Conservation (phyloP, 177 flowering plant genomes). For the Vitis hybrid region DNA sequence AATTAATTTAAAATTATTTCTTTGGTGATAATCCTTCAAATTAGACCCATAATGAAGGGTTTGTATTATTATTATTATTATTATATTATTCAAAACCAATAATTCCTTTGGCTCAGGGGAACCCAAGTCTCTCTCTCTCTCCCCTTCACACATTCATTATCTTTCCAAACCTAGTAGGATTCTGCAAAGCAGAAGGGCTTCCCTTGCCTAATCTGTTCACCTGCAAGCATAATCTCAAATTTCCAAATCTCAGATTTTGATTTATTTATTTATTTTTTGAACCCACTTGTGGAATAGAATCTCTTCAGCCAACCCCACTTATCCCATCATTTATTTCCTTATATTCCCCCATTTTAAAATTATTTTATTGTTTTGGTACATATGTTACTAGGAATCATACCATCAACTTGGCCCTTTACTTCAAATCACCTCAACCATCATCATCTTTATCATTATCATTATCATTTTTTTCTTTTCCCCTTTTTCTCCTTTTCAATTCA, state of each 20-base stretch:
- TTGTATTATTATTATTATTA: neutral
- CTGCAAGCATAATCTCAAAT: neutral
- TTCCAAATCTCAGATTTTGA: no score
- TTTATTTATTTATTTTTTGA: neutral
- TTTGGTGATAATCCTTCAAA: no score
- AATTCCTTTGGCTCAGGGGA: neutral
- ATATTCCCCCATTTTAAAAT: neutral
- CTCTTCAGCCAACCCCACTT: no score
- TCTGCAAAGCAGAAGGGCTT: neutral
- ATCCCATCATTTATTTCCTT: neutral
- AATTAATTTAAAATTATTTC: no score
- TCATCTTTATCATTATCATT: no score
- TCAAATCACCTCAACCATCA: no score
- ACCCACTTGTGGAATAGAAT: neutral
- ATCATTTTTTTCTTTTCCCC: no score
- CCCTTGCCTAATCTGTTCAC: neutral
- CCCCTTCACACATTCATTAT: neutral
- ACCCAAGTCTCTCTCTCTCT: neutral
- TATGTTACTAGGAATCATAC: no score
- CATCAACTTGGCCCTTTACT: no score
- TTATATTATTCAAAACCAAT: neutral
- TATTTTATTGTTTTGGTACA: no score
- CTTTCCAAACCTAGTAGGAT: constrained; percentile 6
- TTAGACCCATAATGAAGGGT: neutral
- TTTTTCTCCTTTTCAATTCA: no score